Conservation (phyloP, 352 stramenopile species). For the Pythium aquatile region DNA sequence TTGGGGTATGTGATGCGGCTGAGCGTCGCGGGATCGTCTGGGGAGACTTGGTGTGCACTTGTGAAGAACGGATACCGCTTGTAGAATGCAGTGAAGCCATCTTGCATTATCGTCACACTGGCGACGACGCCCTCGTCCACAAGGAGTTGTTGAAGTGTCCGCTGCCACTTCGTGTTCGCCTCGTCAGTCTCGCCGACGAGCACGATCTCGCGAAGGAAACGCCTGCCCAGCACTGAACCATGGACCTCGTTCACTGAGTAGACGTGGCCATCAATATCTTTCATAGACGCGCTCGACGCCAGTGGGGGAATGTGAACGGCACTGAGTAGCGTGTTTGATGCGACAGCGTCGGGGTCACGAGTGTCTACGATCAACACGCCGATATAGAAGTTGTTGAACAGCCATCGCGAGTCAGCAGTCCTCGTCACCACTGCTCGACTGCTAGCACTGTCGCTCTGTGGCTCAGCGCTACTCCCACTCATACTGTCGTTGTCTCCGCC, state of each 20-base stretch:
- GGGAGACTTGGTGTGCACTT: neutral
- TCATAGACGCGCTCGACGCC: conserved; percentile 11
- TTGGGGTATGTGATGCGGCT: conserved; percentile 62
- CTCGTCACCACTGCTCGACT: conserved; percentile 10
- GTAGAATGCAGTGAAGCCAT: conserved; percentile 43
- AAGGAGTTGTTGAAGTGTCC: conserved; percentile 40
- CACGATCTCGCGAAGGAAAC: conserved; percentile 51
- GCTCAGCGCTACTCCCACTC: neutral
- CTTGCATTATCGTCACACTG: conserved; percentile 42
- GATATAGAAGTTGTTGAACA: conserved; percentile 75
- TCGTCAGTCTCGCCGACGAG: conserved; percentile 41
- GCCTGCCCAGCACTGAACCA: conserved; percentile 19
- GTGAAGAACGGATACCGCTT: conserved; percentile 72
- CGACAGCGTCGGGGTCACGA: conserved; percentile 32
- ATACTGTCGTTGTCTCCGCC: neutral
- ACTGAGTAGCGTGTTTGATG: conserved; percentile 41
- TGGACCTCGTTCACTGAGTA: neutral
- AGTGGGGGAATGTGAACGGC: conserved; percentile 52
- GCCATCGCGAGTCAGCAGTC: conserved; percentile 52
- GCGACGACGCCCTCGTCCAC: conserved; percentile 43
- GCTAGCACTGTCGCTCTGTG: neutral
- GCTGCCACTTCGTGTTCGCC: conserved; percentile 38
- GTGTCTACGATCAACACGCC: conserved; percentile 65
- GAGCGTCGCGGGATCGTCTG: neutral
- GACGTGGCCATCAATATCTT: conserved; percentile 28